Evolutionary conservation across 2,329 filamentous ascomycete species (phyloP).

Genomic region (Allantophomopsis lycopodina): DNA sequence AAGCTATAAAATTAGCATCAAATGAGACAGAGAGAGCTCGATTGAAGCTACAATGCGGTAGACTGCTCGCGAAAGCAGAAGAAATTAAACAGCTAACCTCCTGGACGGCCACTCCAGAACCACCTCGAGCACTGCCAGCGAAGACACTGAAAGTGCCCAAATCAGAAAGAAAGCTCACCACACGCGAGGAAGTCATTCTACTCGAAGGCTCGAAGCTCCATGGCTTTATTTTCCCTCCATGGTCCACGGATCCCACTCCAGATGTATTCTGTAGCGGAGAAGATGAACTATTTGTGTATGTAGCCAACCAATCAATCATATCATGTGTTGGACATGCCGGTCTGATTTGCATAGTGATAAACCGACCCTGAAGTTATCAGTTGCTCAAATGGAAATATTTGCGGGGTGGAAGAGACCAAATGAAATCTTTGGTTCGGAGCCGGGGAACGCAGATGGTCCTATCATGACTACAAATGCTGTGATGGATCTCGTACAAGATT

Average conservation of each 20-base stretch:
- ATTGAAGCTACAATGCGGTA: slow-evolving; percentile 55
- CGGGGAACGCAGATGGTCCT: slow-evolving; percentile 16
- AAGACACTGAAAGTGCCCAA: slow-evolving; percentile 19
- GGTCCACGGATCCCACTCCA: slow-evolving; percentile 49
- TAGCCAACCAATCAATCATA: slow-evolving; percentile 7
- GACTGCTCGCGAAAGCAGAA: slow-evolving; percentile 61
- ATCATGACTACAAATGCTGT: slow-evolving; percentile 43
- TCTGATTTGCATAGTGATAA: slow-evolving; percentile 39
- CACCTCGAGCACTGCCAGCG: neutral
- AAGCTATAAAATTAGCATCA: slow-evolving; percentile 50
- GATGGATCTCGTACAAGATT: slow-evolving; percentile 85
- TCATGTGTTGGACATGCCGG: neutral
- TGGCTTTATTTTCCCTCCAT: slow-evolving; percentile 73
- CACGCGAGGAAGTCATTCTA: slow-evolving; percentile 63
- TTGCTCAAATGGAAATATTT: slow-evolving; percentile 62
- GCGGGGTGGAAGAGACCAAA: slow-evolving; percentile 68
- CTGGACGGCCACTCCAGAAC: slow-evolving; percentile 6
- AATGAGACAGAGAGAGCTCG: slow-evolving; percentile 47
- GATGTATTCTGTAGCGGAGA: slow-evolving; percentile 44
- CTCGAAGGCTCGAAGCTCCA: slow-evolving; percentile 68
- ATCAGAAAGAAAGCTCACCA: slow-evolving; percentile 47
- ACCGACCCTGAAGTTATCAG: slow-evolving; percentile 57
- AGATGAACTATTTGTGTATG: slow-evolving; percentile 50
- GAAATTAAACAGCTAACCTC: slow-evolving; percentile 43
- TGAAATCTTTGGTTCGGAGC: slow-evolving; percentile 39